These are phyloP conservation scores for Pleurotus salmoneostramineus DNA, from an alignment of 768 basidiomycete genomes.

Conservation along the genomic window DNA sequence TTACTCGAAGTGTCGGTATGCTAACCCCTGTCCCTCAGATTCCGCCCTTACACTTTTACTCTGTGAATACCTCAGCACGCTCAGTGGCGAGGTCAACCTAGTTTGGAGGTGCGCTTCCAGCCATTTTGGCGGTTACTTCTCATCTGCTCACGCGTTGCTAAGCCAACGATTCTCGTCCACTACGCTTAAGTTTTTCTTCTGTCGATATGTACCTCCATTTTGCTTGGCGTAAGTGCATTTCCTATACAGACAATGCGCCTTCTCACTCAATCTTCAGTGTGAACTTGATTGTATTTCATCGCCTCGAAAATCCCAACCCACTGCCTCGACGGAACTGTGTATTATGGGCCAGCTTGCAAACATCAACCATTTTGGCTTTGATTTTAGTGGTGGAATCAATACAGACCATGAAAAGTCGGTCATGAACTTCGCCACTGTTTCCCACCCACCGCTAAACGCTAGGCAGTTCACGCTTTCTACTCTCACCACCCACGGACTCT, in stretches of 20 bases:
- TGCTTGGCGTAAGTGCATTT: background rate
- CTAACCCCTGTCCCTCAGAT: background rate
- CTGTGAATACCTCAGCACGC: background rate
- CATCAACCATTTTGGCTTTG: background rate
- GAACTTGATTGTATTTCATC: background rate
- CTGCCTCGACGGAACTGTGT: background rate
- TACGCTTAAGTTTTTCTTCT: background rate
- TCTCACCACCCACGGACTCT: background rate
- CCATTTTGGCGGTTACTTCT: background rate
- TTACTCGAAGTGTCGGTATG: background rate
- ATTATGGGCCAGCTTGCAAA: background rate
- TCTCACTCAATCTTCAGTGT: background rate
- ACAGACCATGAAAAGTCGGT: background rate
- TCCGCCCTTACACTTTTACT: background rate
- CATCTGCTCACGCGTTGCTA: background rate
- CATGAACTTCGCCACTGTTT: background rate
- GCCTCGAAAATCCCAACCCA: background rate
- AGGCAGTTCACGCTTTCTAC: constrained; percentile 3
- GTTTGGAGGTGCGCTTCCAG: background rate
- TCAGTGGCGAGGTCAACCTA: background rate
- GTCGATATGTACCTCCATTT: background rate
- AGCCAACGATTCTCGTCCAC: background rate
- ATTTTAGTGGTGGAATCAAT: background rate
- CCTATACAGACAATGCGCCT: background rate
- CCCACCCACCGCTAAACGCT: too few relatives aligned